Evolutionary conservation across 208 protist genomes (phyloP), one percentile per base, ranked within the genome.

Genomic region (Blechomonas ayalai): DNA sequence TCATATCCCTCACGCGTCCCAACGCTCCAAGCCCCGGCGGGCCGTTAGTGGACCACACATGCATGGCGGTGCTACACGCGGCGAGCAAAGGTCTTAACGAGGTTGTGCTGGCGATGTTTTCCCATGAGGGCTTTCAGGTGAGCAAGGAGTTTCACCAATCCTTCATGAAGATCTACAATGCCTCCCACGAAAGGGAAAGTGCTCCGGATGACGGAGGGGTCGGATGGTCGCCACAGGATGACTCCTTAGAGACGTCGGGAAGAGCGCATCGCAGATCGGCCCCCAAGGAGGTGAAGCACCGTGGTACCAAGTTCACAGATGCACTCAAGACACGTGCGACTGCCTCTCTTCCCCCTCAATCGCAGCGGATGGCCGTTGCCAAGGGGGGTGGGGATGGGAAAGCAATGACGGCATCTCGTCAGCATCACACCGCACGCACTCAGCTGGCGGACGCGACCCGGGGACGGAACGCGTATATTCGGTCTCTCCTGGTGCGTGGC

Each of bases 41-140:
- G 15, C 59, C 73, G 9, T 52, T 86, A 5, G 64, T 90, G 36
- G 73, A 82, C 10, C 76, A 73, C 0, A 86, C 73, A 13, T 86
- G 73, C 60, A 41, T 79, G 49, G 81, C 70, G 0, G 41, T 86
- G 20, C 49, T 72, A 29, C 63, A 74, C 38, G 77, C 76, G 15
- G 55, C 71, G 19, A 69, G 49, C 26, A 69, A 67, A 43, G 57
- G 58, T 0, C 56, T 90, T 18, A 55, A 80, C 42, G 67, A 73
- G 12, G 56, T 81, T 0, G 77, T 83, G 10, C 56, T 85, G 22
- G 51, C 70, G 40, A 65, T 90, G 46, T 53, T 90, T 15, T 76
- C 71, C n/a, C 35, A 66, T n/a, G 47, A 35, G n/a, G 20, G 27
- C 3, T 67, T 64, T 39, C 28, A 51, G 31, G 45, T 42, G 12